Evolutionary conservation across 345 rosid genomes (phyloP), one percentile per base, ranked within the genome.

Genomic region (Trapa bicornis): DNA sequence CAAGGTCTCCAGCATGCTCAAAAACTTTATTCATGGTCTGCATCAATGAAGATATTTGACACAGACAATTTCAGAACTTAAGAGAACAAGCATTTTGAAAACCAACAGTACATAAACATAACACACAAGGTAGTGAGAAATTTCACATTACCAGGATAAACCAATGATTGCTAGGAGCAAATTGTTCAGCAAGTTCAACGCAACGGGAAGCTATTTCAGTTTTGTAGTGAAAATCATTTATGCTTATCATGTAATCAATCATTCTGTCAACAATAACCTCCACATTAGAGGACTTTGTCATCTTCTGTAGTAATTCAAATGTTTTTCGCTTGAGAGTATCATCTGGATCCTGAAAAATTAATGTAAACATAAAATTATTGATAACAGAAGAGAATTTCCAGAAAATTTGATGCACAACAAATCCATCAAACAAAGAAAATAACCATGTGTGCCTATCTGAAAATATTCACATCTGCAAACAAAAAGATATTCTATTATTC

Each of bases 141-240:
- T 37, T 36, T 33, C 3, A 65, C 62, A 74, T 63, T 80, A 94
- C 99, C 96, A 85, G 93, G 73, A 94, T 94, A 76, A 94, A 94
- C 99, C 99, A 94, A 52, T 85, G 97, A 81, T 89, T 94, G 72
- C 97, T 89, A 60, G 99, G 97, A 48, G 99, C 99, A 83, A 86
- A 94, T 76, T 94, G 99, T 76, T 91, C 99, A 0, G 97, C 99
- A 67, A 94, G 89, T 67, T 91, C 96, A 70, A 91, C 91, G 67
- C 97, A 91, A 39, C 93, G 88, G 70, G 99, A 91, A 70, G 96
- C 99, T 76, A 88, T 94, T 77, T 91, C 99, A 52, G 97, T 85
- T 85, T 91, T 94, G 86, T 87, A 94, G 80, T 94, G 99, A 83
- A 80, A 85, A 67, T 94, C 99, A 52, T 79, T 94, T 65, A 94